Percentiles rank a stretch among this genome's conserved stretches.
phyloP scores from a whole-genome alignment of 768 basidiomycete genomes.

The Leccinum subgranulosum region DNA sequence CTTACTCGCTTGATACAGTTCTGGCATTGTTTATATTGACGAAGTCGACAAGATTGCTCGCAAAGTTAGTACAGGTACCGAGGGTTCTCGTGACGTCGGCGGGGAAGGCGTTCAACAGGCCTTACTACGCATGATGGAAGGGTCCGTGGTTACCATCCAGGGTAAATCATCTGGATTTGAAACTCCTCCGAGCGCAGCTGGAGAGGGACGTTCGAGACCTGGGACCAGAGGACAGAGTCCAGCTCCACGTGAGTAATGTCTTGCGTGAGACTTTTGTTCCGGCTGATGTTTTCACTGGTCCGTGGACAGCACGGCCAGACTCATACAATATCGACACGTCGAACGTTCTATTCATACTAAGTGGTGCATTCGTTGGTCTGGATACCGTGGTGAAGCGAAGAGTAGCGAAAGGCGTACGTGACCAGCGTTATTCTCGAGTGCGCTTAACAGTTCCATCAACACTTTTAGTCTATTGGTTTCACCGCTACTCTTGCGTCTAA shows the following conservation, averaged over 20 bases:
- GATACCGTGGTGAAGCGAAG: conserved; percentile 78
- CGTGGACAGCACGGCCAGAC: conserved; percentile 54
- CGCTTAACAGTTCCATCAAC: neutral
- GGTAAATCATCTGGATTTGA: conserved; percentile 59
- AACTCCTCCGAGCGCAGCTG: conserved; percentile 39
- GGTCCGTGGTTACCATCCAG: conserved; percentile 78
- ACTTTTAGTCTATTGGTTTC: conserved; percentile 83
- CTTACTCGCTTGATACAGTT: conserved; percentile 42
- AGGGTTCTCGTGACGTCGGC: conserved; percentile 82
- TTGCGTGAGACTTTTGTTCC: neutral
- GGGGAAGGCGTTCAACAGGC: conserved; percentile 97
- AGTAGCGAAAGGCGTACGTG: conserved; percentile 78
- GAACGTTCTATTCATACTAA: conserved; percentile 91
- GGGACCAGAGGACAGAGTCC: conserved; percentile 48
- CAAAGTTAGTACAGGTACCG: conserved; percentile 52
- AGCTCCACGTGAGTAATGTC: conserved; percentile 17
- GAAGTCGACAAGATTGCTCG: conserved; percentile 93
- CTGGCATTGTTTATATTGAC: conserved; percentile 95
- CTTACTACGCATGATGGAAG: conserved; percentile 91
- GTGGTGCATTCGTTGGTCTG: conserved; percentile 92
- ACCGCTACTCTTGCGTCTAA: conserved; percentile 48
- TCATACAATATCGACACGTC: conserved; percentile 79
- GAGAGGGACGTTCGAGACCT: conserved; percentile 46
- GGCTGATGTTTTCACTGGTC: neutral
- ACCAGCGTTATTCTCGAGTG: neutral